Percentiles rank a stretch among this genome's conserved stretches.
Evolutionary conservation across 305 asterid genomes (phyloP).

Genomic region (Rubia tinctorum): DNA sequence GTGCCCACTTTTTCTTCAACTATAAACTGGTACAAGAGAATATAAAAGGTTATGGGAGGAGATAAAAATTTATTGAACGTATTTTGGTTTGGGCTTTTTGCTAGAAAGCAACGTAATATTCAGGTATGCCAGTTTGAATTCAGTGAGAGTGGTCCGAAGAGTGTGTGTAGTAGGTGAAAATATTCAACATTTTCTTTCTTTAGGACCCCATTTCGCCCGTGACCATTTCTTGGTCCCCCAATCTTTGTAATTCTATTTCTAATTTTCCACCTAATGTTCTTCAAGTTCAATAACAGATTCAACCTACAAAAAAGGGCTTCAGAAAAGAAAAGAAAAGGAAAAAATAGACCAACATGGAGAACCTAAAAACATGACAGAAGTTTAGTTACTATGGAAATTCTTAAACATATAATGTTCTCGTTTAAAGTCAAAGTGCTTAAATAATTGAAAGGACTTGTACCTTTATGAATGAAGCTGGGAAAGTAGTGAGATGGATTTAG

Average conservation of each 20-base stretch:
- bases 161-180: slow-evolving; percentile 15
- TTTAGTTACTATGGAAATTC: too few relatives aligned
- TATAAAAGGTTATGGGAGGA: background rate
- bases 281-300: slow-evolving; percentile 1
- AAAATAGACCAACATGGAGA: background rate
- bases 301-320: background rate
- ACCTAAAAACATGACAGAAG: background rate
- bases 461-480: too few relatives aligned
- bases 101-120: background rate
- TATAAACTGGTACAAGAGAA: background rate
- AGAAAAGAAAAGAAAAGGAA: too few relatives aligned
- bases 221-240: slow-evolving; percentile 7
- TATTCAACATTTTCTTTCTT: slow-evolving; percentile 4
- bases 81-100: background rate
- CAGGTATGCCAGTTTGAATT: background rate
- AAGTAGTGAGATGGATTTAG: too few relatives aligned
- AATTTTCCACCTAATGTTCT: background rate
- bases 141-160: slow-evolving; percentile 10
- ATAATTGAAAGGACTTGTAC: too few relatives aligned
- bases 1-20: slow-evolving; percentile 1
- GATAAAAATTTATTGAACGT: background rate
- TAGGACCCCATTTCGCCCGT: background rate
- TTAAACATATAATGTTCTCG: too few relatives aligned
- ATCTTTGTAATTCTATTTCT: background rate
- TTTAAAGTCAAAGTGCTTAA: too few relatives aligned